Evolutionary conservation across 148 eudicot species (phyloP), one percentile per base, ranked within the genome.

Genomic region (Talinum fruticosum): DNA sequence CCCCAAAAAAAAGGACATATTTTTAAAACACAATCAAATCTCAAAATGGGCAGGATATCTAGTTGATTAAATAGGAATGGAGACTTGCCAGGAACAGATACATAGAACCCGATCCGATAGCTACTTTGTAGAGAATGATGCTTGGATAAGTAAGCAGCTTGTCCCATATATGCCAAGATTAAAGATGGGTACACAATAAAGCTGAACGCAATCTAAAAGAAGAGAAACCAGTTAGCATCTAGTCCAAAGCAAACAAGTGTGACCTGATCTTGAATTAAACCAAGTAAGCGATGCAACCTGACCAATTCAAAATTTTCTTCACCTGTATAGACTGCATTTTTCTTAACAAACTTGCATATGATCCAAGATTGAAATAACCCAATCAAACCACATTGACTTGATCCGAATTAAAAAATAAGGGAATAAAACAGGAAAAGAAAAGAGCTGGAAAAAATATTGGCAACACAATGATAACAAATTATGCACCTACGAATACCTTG

Each of bases 141-240:
- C 82, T 87, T 84, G 59, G 79, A 62, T 15, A 93, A 83, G 71
- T 89, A 94, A 13, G 97, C 93, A 29, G 95, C 95, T 86, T 94
- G 98, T 54, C 98, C 97, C 82, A 81, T 79, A 73, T 94, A 94
- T 8, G 90, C 92, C 79, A 95, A 81, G 54, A 95, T 84, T 80
- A 92, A 89, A 76, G 92, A 89, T 1, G 99, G 97, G 75, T 88
- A 95, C 73, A 95, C 99, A 53, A 93, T 82, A 74, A 34, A 78
- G 44, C 89, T 84, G 86, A 95, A 95, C 37, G 97, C 96, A 80
- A 92, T 84, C 97, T 95, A 91, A 71, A 79, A 30, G 34, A 70
- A 44, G 44, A 41, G 51, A 34, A 32, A 49, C 14, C 66, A 18
- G 71, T 61, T 32, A 83, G 81, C 30, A 72, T 70, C 35, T 10